Conservation (phyloP, 2,329 filamentous ascomycete genomes). For the Pseudocercospora fuligena region DNA sequence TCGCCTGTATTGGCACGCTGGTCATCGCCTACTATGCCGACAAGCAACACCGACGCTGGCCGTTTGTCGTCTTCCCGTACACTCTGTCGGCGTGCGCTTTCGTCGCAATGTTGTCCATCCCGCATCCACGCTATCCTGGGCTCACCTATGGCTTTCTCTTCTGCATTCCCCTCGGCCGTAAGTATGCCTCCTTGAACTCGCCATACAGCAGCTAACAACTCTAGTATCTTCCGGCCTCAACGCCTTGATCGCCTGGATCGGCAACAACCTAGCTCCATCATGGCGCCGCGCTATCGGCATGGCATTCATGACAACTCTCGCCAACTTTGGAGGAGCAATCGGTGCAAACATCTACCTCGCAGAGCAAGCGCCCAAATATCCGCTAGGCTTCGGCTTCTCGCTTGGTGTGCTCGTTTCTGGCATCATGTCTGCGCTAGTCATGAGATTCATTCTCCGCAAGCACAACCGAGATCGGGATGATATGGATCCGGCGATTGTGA, state of each 20-base stretch:
- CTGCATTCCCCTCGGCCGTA: slow-evolving; percentile 58
- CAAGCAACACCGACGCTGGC: slow-evolving; percentile 26
- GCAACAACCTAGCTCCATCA: slow-evolving; percentile 58
- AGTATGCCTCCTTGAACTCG: slow-evolving; percentile 57
- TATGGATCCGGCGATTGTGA: slow-evolving; percentile 40
- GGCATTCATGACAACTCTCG: slow-evolving; percentile 20
- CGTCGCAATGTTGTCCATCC: slow-evolving; percentile 47
- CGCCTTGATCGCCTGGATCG: slow-evolving; percentile 54
- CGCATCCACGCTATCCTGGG: slow-evolving; percentile 41
- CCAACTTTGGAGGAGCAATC: slow-evolving; percentile 30
- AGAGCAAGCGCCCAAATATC: slow-evolving; percentile 23
- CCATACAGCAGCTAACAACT: not conserved
- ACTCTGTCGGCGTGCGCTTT: slow-evolving; percentile 31
- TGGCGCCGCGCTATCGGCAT: slow-evolving; percentile 35
- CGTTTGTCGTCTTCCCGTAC: slow-evolving; percentile 28
- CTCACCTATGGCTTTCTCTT: slow-evolving; percentile 60
- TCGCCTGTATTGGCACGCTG: slow-evolving; percentile 33
- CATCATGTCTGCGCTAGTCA: slow-evolving; percentile 31
- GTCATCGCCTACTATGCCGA: slow-evolving; percentile 28
- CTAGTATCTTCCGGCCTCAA: slow-evolving; percentile 25
- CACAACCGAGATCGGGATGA: slow-evolving; percentile 41
- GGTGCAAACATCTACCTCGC: slow-evolving; percentile 28
- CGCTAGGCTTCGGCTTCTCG: slow-evolving; percentile 27
- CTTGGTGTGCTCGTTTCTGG: slow-evolving; percentile 32
- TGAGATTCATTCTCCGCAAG: slow-evolving; percentile 5